Conservation (phyloP, 306 rosid genomes). For the Rosa rugosa region DNA sequence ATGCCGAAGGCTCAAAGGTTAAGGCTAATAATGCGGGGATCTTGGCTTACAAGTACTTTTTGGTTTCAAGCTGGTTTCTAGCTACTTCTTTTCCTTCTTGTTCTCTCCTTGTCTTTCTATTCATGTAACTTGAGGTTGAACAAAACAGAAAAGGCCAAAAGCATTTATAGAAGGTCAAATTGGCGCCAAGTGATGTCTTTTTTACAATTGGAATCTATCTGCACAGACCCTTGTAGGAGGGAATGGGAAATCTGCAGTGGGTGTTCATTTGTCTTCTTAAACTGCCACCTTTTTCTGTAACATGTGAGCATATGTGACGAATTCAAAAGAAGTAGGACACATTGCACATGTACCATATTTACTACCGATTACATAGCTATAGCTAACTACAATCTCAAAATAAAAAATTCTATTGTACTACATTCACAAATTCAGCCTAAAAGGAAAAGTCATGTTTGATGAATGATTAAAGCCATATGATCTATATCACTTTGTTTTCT, state of each 20-base stretch:
- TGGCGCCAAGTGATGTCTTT: slow-evolving; percentile 31
- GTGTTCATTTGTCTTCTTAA: slow-evolving; percentile 33
- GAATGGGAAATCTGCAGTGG: slow-evolving; percentile 46
- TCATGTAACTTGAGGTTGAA: slow-evolving; percentile 41
- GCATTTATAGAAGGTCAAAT: slow-evolving; percentile 23
- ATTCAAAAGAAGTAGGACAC: background rate
- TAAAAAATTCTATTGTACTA: background rate
- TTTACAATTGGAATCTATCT: slow-evolving; percentile 22
- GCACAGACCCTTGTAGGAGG: slow-evolving; percentile 27
- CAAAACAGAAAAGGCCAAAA: slow-evolving; percentile 48
- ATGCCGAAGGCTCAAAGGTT: background rate
- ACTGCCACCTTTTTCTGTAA: slow-evolving; percentile 30
- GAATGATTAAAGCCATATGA: slow-evolving; percentile 59
- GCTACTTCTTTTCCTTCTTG: slow-evolving; percentile 14
- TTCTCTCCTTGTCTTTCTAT: slow-evolving; percentile 21
- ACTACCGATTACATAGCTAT: background rate
- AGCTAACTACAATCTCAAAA: background rate
- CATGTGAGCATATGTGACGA: slow-evolving; percentile 22
- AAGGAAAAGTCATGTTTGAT: slow-evolving; percentile 37
- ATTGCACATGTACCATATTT: background rate
- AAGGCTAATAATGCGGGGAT: background rate
- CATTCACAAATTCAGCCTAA: background rate
- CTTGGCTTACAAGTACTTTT: slow-evolving; percentile 9
- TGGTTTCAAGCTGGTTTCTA: background rate
- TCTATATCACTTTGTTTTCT: slow-evolving; percentile 31